Percentiles rank a stretch among this genome's conserved stretches.
Evolutionary conservation across 2,329 filamentous ascomycete species (phyloP).

Genomic region (Arthrobotrys entomopaga): DNA sequence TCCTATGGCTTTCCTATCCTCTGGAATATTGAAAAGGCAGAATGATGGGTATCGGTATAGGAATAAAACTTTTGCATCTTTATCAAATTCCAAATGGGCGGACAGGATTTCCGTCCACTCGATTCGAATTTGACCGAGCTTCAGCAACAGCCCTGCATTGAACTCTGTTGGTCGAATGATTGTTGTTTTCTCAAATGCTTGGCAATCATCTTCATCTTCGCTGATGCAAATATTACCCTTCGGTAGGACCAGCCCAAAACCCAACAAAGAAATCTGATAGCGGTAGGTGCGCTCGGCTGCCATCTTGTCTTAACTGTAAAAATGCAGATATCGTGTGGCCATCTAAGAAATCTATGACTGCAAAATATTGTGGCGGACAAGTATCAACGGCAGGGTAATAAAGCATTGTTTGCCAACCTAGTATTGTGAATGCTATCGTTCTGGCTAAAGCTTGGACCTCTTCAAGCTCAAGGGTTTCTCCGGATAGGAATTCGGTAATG

Average conservation of each 20-base stretch:
- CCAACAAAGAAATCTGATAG: conserved; percentile 1
- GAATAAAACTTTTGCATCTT: conserved; percentile 27
- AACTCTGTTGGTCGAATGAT: conserved; percentile 34
- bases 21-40: conserved; percentile 27
- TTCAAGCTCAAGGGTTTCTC: too few species aligned
- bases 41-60: conserved; percentile 31
- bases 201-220: conserved; percentile 22
- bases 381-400: conserved; percentile 20
- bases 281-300: conserved; percentile 12
- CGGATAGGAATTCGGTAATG: too few species aligned
- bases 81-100: conserved; percentile 29
- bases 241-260: neutral
- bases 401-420: conserved; percentile 37
- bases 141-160: conserved; percentile 1
- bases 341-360: conserved; percentile 26
- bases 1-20: conserved; percentile 11
- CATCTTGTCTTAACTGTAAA: conserved; percentile 25
- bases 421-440: too few species aligned
- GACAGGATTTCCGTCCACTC: conserved; percentile 23
- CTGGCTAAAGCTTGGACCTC: too few species aligned
- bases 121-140: neutral
- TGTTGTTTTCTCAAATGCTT: conserved; percentile 29
- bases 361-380: conserved; percentile 16
- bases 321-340: conserved; percentile 31
- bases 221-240: conserved; percentile 25